phyloP scores from a whole-genome alignment of 495 filamentous ascomycete species.

The Xylaria venustula region DNA sequence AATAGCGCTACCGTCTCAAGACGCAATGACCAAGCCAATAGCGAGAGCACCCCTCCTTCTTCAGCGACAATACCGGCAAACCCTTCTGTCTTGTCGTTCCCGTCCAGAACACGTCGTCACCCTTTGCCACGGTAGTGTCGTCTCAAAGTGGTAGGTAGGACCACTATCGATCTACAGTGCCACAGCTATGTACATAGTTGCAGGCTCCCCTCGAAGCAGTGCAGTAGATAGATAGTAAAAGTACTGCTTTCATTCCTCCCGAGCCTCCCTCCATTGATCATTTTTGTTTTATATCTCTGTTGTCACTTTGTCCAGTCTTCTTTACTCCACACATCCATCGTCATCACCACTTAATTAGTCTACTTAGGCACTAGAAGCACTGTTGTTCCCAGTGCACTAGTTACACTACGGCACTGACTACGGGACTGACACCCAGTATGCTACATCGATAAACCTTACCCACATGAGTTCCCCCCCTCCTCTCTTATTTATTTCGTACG shows the following conservation, averaged over 20 bases:
- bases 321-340: background rate
- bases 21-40: constrained; percentile 3
- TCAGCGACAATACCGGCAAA: background rate
- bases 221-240: too few relatives aligned
- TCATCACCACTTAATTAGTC: background rate
- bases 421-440: background rate
- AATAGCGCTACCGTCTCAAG: background rate
- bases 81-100: background rate
- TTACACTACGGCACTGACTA: background rate
- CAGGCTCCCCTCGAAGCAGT: too few relatives aligned
- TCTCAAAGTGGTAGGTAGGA: background rate
- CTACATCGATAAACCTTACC: background rate
- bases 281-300: too few relatives aligned
- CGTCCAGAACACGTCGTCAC: background rate
- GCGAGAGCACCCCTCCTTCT: background rate
- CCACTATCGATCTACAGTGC: background rate
- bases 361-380: too few relatives aligned
- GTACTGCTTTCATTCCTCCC: background rate
- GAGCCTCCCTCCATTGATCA: background rate
- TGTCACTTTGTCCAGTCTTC: too few relatives aligned
- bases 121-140: constrained; percentile 1
- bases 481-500: background rate
- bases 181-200: too few relatives aligned
- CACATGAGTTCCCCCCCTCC: background rate
- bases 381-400: too few relatives aligned